Evolutionary conservation across 2,329 filamentous ascomycete species (phyloP).

Genomic region (Sclerotinia trifoliorum): DNA sequence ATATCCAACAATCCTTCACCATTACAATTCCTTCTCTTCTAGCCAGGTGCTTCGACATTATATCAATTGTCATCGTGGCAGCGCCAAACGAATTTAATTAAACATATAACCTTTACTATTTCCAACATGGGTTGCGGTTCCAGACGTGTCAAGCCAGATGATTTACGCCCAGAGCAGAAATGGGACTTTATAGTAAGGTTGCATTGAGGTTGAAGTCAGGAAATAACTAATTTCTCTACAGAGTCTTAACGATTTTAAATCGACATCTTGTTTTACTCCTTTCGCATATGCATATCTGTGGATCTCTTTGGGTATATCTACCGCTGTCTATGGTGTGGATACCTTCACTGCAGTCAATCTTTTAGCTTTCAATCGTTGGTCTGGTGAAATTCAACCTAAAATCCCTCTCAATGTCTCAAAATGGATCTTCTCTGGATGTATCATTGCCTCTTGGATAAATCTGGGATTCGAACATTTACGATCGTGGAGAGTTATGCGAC

Average conservation of each 20-base stretch:
- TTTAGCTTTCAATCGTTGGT: conserved; percentile 85
- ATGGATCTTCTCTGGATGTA: conserved; percentile 93
- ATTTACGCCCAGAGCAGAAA: conserved; percentile 79
- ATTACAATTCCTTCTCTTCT: conserved; percentile 23
- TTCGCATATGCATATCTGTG: conserved; percentile 85
- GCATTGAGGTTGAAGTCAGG: conserved; percentile 1
- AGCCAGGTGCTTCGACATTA: conserved; percentile 29
- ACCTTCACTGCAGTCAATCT: conserved; percentile 92
- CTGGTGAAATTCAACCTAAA: conserved; percentile 74
- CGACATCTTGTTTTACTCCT: conserved; percentile 70
- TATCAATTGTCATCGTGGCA: conserved; percentile 27
- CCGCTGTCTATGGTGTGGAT: conserved; percentile 85
- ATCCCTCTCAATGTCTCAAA: conserved; percentile 78
- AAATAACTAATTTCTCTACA: conserved; percentile 35
- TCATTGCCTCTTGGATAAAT: conserved; percentile 85
- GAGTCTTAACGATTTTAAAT: conserved; percentile 76
- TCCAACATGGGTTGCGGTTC: conserved; percentile 62
- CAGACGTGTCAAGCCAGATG: conserved; percentile 59
- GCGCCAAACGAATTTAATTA: conserved; percentile 29
- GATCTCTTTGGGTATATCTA: conserved; percentile 73
- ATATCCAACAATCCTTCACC: conserved; percentile 23
- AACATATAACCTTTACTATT: conserved; percentile 20
- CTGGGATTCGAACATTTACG: conserved; percentile 76
- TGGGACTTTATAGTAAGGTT: conserved; percentile 85
- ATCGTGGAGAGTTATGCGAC: conserved; percentile 75